Evolutionary conservation across 2,329 filamentous ascomycete species (phyloP), one percentile per base, ranked within the genome.

Genomic region (Hypoxylon sp.): DNA sequence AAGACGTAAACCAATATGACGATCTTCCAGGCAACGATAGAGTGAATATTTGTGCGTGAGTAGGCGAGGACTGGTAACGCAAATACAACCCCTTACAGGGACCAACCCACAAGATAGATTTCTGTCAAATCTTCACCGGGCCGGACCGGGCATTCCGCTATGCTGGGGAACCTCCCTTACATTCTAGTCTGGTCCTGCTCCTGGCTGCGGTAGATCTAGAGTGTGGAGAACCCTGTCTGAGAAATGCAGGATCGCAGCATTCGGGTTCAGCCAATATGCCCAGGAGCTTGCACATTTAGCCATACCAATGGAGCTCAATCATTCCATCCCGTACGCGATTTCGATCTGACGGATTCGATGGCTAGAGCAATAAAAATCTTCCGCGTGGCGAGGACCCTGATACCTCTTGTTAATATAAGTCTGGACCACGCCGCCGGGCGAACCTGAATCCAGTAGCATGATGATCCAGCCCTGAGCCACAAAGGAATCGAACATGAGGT

Each of bases 161-260:
- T 48, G 52, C 46, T 18, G 53, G 35, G 23, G 50, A 43, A 26
- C 29, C 11, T n/a, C 26, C 9, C 27, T 46, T 38, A 53, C 26
- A 37, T 27, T 50, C 57, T 54, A 58, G 49, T 52, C 49, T 48
- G 23, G 33, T 60, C 57, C 33, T 56, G 47, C 56, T 50, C 58
- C 58, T 62, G 47, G 29, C 42, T 46, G 41, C 35, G 31, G 27
- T 37, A 60, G 61, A 60, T 51, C 57, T 38, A 58, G 40, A 58
- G 48, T 64, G 65, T 66, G 68, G 68, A 68, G 68, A 70, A 70
- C 60, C 65, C 50, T 65, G 65, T 62, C 55, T 20, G 37, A 27
- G 58, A 38, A 54, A 59, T 50, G 53, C 55, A 58, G 58, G 41
- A 54, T 50, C 50, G 35, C 43, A 60, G 48, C 54, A 29, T 43